These are phyloP conservation scores for Kodamaea leandrae DNA, from an alignment of 805 yeast genomes.

Conservation along the genomic window DNA sequence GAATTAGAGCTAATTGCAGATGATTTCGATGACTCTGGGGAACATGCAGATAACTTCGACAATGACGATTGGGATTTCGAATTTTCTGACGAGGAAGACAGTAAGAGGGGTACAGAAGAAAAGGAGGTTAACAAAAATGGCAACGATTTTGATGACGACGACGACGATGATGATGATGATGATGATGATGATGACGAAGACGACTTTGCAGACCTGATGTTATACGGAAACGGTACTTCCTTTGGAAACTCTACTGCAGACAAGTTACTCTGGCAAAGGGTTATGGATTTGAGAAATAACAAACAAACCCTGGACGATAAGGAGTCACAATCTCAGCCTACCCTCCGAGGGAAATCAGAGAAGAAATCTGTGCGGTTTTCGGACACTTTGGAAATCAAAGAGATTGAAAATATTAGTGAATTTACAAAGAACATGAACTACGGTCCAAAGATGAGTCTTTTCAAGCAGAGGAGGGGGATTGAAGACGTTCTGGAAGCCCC, in stretches of 20 bases:
- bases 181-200: slow-evolving; percentile 27
- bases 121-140: too few relatives aligned
- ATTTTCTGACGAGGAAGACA: slow-evolving; percentile 36
- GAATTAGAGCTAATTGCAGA: slow-evolving; percentile 56
- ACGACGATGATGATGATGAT: slow-evolving; percentile 20
- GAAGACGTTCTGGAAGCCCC: slow-evolving; percentile 3
- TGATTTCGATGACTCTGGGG: slow-evolving; percentile 35
- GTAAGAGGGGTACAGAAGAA: slow-evolving; percentile 14
- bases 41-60: slow-evolving; percentile 17
- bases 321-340: neutral
- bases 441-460: slow-evolving; percentile 11
- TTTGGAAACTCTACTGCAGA: slow-evolving; percentile 15
- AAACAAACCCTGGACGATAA: slow-evolving; percentile 2
- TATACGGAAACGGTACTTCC: slow-evolving; percentile 20
- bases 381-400: slow-evolving; percentile 52
- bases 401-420: slow-evolving; percentile 56
- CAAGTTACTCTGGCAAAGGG: slow-evolving; percentile 40
- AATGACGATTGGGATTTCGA: slow-evolving; percentile 40
- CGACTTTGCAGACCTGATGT: slow-evolving; percentile 30
- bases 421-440: slow-evolving; percentile 33
- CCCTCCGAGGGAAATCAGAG: neutral
- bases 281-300: slow-evolving; percentile 27
- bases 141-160: slow-evolving; percentile 23
- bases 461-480: slow-evolving; percentile 11
- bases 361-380: slow-evolving; percentile 55